A percentile compares a stretch with the other conserved stretches of the same genome.
Conservation (phyloP, 192 early-diverging fungal genomes). For the Linderina pennispora region DNA sequence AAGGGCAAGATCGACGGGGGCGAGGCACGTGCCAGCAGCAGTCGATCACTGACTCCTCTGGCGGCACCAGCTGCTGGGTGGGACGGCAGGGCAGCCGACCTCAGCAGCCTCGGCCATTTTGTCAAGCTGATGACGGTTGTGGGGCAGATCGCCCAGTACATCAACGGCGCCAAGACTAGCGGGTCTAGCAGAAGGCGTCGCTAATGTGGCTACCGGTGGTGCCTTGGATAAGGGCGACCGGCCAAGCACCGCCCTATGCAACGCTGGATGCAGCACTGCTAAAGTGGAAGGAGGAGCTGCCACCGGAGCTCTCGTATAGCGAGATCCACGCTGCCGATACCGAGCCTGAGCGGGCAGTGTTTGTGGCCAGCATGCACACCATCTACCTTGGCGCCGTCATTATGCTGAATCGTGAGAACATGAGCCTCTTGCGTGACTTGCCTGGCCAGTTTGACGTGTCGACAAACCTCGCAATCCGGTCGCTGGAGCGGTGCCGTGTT, state of each 20-base stretch:
- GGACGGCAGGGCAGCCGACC: slow-evolving; percentile 18
- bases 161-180: slow-evolving; percentile 19
- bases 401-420: slow-evolving; percentile 47
- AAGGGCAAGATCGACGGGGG: slow-evolving; percentile 12
- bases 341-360: slow-evolving; percentile 27
- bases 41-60: slow-evolving; percentile 12
- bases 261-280: slow-evolving; percentile 32
- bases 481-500: slow-evolving; percentile 38
- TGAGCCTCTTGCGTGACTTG: slow-evolving; percentile 31
- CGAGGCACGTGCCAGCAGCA: slow-evolving; percentile 5
- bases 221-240: slow-evolving; percentile 2
- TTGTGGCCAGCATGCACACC: slow-evolving; percentile 40
- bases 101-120: slow-evolving; percentile 31
- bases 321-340: slow-evolving; percentile 10
- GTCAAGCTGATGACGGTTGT: slow-evolving; percentile 46
- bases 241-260: slow-evolving; percentile 9
- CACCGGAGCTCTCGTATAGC: slow-evolving; percentile 18
- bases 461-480: slow-evolving; percentile 38
- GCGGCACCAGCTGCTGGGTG: slow-evolving; percentile 15
- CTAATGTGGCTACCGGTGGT: too few relatives aligned
- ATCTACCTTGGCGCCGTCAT: slow-evolving; percentile 43
- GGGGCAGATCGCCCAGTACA: slow-evolving; percentile 42
- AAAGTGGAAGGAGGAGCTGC: slow-evolving; percentile 46
- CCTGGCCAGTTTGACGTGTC: slow-evolving; percentile 44
- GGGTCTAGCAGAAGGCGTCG: too few relatives aligned